Base-by-base conservation (phyloP, 2,329 filamentous ascomycete species). In the Calonectria leucothoes region DNA sequence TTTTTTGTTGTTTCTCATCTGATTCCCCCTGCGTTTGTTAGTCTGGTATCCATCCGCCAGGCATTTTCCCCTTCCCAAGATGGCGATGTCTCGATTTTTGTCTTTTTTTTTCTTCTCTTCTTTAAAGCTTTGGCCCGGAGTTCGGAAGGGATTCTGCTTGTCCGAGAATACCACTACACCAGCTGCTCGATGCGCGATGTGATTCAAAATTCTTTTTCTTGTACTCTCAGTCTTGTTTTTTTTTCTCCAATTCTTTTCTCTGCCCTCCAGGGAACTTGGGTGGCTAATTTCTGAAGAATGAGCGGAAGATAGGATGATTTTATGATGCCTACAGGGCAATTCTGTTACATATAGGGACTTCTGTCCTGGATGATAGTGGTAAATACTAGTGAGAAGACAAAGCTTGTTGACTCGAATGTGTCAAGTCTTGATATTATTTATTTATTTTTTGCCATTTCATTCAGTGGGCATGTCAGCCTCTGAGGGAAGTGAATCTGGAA, bases 401-500 rank as follows among this genome's bases (percentile, higher is more conserved):
- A 76, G 73, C 17, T 67, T 29, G 33, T 29, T 67, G 25, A 5
- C 33, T 52, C 33, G 55, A 23, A 55, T 31, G 29, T 39, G 15
- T 35, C 17, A 3, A n/a, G 35, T 48, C 6, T 29, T 31, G 39
- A 42, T 14, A 2, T n/a, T 45, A n/a, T 6, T 25, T 31, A 4
- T 14, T 37, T 20, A 11, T 12, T 20, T 48, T 17, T n/a, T n/a
- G n/a, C n/a, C n/a, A n/a, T n/a, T n/a, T n/a, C n/a, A 61, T 48
- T 42, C 59, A 17, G 37, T 31, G 17, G 39, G 29, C 25, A 25
- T 15, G 27, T 73, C 70, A 0, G 77, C 81, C n/a, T 86, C 85
- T 0, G 89, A 90, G 0, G 89, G 89, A 42, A 91, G 76, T 10
- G 76, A 75, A 0, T 84, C 77, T 5, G 90, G 90, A 74, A 91